phyloP scores from a whole-genome alignment of 345 rosid genomes.

The Pugionium dolabratum region DNA sequence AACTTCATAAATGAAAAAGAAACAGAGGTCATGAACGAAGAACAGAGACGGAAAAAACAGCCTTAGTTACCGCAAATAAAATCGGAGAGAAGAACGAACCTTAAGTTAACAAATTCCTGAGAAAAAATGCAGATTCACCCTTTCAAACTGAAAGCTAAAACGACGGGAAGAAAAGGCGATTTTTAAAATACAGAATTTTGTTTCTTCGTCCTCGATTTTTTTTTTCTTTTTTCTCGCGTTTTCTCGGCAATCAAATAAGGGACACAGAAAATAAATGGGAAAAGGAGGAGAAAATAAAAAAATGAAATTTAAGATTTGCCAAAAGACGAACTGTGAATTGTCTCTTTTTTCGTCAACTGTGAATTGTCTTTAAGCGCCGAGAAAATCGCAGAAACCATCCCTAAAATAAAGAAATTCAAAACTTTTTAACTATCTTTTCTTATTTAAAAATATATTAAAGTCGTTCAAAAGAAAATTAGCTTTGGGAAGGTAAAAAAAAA shows the following conservation, averaged over 20 bases:
- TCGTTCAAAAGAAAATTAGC: too few species aligned
- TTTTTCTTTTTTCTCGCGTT: constrained; percentile 27
- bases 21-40: background rate
- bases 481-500: constrained; percentile 4
- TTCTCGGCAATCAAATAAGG: constrained; percentile 36
- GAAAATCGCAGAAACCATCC: constrained; percentile 26
- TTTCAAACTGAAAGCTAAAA: constrained; percentile 17
- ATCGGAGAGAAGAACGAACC: background rate
- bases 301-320: constrained; percentile 4
- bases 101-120: constrained; percentile 19
- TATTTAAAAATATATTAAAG: constrained; percentile 6
- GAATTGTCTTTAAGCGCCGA: constrained; percentile 19
- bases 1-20: background rate
- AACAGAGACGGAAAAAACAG: background rate
- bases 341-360: too few species aligned
- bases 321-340: constrained; percentile 18
- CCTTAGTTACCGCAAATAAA: too few species aligned
- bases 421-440: background rate
- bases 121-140: constrained; percentile 25
- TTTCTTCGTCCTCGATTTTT: background rate
- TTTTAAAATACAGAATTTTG: background rate
- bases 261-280: constrained; percentile 32
- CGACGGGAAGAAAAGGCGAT: constrained; percentile 10
- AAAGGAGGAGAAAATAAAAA: background rate
- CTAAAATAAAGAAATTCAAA: constrained; percentile 14